A percentile compares a stretch with the other conserved stretches of the same genome.
phyloP scores from a whole-genome alignment of 2,329 filamentous ascomycete genomes.

The Karstenula rhodostoma region DNA sequence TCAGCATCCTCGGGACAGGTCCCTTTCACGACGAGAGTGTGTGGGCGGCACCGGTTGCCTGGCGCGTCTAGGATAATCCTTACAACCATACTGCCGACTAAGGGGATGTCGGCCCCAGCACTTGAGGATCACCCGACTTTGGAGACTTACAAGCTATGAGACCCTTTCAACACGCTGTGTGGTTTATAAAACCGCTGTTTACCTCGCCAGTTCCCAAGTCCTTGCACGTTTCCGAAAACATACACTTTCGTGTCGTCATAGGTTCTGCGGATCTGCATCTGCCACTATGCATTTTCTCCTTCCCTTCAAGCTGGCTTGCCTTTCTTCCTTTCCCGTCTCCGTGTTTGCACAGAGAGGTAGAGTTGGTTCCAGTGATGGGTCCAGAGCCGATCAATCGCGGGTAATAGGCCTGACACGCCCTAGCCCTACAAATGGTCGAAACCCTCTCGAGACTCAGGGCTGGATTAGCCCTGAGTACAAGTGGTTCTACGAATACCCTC shows the following conservation, averaged over 20 bases:
- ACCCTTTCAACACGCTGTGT: neutral
- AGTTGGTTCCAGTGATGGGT: neutral
- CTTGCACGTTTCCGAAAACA: neutral
- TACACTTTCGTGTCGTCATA: neutral
- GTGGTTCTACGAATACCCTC: constrained; percentile 51
- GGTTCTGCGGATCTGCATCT: neutral
- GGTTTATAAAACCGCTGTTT: neutral
- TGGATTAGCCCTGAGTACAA: constrained; percentile 50
- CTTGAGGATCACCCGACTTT: neutral
- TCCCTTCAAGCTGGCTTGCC: neutral
- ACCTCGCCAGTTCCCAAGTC: neutral
- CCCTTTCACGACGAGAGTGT: neutral
- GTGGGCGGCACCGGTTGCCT: neutral
- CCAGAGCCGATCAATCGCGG: neutral
- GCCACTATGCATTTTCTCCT: neutral
- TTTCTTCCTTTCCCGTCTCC: neutral
- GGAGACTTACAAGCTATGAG: neutral
- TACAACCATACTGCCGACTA: neutral
- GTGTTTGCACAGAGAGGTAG: neutral
- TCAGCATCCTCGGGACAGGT: neutral
- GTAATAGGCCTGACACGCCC: neutral
- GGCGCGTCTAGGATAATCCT: neutral
- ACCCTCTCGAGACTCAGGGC: neutral
- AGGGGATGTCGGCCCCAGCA: neutral
- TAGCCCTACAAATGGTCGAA: neutral